A percentile compares a stretch with the other conserved stretches of the same genome.
Conservation (phyloP, 2,329 filamentous ascomycete species). For the Pseudopithomyces chartarum region DNA sequence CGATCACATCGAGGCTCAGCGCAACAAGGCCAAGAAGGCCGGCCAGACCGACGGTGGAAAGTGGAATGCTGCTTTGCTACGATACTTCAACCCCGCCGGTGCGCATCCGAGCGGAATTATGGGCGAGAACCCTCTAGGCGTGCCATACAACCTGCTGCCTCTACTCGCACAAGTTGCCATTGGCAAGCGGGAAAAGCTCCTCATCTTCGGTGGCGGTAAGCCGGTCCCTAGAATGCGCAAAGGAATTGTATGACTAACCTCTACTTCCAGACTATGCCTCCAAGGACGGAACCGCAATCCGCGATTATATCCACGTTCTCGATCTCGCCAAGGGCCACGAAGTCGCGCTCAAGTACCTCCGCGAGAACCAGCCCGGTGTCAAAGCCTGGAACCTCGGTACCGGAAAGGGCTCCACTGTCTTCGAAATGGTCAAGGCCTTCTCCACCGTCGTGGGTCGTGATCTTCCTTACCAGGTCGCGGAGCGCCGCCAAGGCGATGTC, state of each 20-base stretch:
- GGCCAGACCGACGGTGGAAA: constrained; percentile 70
- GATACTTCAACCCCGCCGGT: constrained; percentile 98
- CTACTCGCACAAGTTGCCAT: constrained; percentile 95
- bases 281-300: constrained; percentile 88
- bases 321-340: constrained; percentile 87
- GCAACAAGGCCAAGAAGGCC: constrained; percentile 78
- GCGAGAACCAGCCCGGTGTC: constrained; percentile 82
- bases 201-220: constrained; percentile 90
- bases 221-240: not conserved
- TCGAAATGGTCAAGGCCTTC: constrained; percentile 97
- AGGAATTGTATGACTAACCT: constrained; percentile 19
- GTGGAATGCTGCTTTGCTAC: constrained; percentile 90
- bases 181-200: constrained; percentile 88
- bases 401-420: constrained; percentile 91
- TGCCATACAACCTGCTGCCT: constrained; percentile 94
- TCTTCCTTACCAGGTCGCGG: constrained; percentile 84
- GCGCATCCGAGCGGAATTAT: constrained; percentile 95
- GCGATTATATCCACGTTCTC: constrained; percentile 97
- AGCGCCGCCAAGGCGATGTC: constrained; percentile 84
- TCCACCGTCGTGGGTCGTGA: constrained; percentile 82
- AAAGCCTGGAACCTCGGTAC: constrained; percentile 97
- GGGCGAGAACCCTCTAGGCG: constrained; percentile 95
- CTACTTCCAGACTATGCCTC: constrained; percentile 79
- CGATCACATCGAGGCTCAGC: constrained; percentile 86
- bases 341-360: constrained; percentile 87